Evolutionary conservation across 106 monocot species (phyloP).

Genomic region (Dioscorea zingiberensis): DNA sequence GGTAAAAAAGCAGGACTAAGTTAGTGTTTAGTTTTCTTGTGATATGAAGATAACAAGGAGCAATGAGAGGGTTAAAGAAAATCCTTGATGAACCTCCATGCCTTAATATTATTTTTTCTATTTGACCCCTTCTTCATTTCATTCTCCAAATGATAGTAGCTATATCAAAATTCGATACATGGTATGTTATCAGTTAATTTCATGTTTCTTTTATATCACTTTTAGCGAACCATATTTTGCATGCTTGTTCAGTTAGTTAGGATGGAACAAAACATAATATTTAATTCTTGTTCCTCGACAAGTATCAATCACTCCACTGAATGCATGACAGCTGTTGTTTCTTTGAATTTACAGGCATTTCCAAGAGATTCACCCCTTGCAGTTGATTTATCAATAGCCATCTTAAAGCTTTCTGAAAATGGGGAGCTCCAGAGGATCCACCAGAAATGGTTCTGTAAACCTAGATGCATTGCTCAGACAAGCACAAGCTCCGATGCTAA

Average conservation of each 20-base stretch:
- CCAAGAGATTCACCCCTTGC: slow-evolving; percentile 54
- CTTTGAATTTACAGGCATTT: slow-evolving; percentile 43
- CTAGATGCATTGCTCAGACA: slow-evolving; percentile 8
- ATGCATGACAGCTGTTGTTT: neutral
- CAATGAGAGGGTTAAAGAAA: no score
- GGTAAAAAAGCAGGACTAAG: no score
- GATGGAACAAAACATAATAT: neutral
- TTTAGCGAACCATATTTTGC: no score
- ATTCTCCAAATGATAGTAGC: no score
- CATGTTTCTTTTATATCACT: no score
- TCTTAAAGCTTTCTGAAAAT: slow-evolving; percentile 66
- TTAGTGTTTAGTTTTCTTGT: no score
- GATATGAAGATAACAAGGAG: no score
- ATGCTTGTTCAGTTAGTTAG: neutral
- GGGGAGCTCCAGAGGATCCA: slow-evolving; percentile 68
- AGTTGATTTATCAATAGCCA: slow-evolving; percentile 65
- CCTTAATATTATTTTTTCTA: no score
- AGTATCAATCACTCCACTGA: neutral
- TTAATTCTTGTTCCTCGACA: neutral
- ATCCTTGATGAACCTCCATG: no score
- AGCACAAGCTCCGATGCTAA: slow-evolving; percentile 18
- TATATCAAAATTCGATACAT: no score
- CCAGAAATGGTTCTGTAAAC: slow-evolving; percentile 50
- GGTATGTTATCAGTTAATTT: no score
- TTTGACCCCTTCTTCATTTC: no score